Conservation (phyloP, 805 yeast species). For the Schizosaccharomyces japonicus region DNA sequence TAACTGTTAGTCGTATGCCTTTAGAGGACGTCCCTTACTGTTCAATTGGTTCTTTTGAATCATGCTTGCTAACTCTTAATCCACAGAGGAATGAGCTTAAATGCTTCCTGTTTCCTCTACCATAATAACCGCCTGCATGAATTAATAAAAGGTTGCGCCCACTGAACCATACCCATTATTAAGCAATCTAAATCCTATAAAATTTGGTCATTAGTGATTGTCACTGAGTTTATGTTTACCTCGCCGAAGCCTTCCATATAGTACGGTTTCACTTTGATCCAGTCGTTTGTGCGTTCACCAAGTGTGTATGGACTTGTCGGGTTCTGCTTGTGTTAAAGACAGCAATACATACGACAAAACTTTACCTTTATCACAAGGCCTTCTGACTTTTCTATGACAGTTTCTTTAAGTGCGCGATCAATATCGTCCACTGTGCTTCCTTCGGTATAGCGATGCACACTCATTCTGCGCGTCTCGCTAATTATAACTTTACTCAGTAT, state of each 20-base stretch:
- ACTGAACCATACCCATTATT: neutral
- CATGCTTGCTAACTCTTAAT: slow-evolving; percentile 23
- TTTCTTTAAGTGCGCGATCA: slow-evolving; percentile 18
- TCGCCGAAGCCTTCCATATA: slow-evolving; percentile 71
- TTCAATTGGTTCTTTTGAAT: slow-evolving; percentile 8
- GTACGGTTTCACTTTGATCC: slow-evolving; percentile 85
- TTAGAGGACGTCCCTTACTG: neutral
- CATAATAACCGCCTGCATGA: slow-evolving; percentile 56
- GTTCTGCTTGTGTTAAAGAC: slow-evolving; percentile 14
- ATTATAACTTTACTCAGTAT: slow-evolving; percentile 24
- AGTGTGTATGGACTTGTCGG: slow-evolving; percentile 33
- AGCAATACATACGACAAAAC: neutral
- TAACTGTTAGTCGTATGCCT: neutral
- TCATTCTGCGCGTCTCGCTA: neutral
- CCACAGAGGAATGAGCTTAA: slow-evolving; percentile 50
- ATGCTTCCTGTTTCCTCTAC: slow-evolving; percentile 26
- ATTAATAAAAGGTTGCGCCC: slow-evolving; percentile 41
- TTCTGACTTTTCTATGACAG: slow-evolving; percentile 30
- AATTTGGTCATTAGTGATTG: neutral
- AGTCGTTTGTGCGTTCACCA: slow-evolving; percentile 36
- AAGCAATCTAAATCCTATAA: neutral
- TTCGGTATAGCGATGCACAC: slow-evolving; percentile 14
- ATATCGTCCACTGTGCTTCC: slow-evolving; percentile 31
- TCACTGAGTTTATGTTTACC: neutral
- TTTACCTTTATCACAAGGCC: slow-evolving; percentile 48